Conservation (phyloP, 148 eudicot genomes). For the Persicaria tinctoria region DNA sequence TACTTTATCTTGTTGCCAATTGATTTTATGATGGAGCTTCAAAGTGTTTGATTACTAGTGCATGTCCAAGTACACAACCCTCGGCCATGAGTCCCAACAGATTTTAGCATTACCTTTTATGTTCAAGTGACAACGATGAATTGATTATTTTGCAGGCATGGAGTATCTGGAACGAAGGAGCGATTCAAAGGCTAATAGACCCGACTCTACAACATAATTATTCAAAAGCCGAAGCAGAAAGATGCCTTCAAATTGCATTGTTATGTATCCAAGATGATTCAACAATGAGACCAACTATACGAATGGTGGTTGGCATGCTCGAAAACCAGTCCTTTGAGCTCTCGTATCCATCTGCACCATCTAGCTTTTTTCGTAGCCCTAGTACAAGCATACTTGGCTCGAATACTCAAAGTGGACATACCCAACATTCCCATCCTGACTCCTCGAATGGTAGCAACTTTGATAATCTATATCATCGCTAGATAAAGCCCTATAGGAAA, state of each 20-base stretch:
- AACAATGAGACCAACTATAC: background rate
- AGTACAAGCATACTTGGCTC: background rate
- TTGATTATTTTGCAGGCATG: background rate
- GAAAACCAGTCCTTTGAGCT: constrained; percentile 6
- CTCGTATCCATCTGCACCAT: background rate
- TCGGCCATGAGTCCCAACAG: no score
- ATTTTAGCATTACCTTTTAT: no score
- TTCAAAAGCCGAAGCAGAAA: background rate
- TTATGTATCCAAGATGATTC: constrained; percentile 1
- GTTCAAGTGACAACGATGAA: no score
- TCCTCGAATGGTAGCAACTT: background rate
- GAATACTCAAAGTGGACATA: background rate
- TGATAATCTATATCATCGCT: background rate
- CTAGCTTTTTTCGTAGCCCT: background rate
- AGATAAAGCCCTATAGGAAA: background rate
- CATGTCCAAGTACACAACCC: no score
- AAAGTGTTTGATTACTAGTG: no score
- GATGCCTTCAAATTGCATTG: background rate
- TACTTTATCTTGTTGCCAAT: no score
- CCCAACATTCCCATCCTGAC: background rate
- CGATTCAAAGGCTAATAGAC: background rate
- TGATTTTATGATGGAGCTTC: no score
- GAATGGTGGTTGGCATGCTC: background rate
- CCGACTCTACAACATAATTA: background rate
- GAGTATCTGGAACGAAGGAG: background rate